phyloP scores from a whole-genome alignment of 208 protist genomes.

The Leishmania tropica region DNA sequence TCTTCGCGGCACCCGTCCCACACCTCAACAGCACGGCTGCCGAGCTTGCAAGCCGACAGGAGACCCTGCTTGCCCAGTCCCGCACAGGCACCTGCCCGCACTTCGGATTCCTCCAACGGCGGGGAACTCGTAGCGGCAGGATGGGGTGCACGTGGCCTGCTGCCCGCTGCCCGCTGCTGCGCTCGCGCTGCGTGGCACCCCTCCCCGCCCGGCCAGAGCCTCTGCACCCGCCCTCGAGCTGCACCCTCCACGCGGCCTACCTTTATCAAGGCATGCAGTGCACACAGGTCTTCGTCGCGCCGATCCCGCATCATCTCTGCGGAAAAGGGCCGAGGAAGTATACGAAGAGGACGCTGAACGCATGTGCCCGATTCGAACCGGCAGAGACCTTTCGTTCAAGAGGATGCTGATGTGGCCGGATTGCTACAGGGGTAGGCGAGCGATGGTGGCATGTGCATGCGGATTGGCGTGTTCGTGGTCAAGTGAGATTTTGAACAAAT shows the following conservation, averaged over 20 bases:
- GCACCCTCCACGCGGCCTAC: background rate
- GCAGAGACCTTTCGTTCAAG: background rate
- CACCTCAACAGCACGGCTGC: too few species aligned
- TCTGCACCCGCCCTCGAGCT: background rate
- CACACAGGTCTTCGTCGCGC: background rate
- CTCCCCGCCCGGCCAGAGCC: background rate
- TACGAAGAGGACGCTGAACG: background rate
- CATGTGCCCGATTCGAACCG: background rate
- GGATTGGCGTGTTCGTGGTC: background rate
- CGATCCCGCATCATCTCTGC: background rate
- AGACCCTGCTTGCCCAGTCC: too few species aligned
- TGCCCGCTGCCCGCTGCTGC: too few species aligned
- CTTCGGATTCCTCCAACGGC: too few species aligned
- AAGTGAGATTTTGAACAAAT: background rate
- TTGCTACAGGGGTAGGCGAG: background rate
- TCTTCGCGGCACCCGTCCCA: too few species aligned
- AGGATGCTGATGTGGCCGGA: background rate
- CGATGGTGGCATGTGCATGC: background rate
- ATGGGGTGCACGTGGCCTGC: too few species aligned
- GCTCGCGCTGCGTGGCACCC: background rate
- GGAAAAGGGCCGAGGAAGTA: background rate
- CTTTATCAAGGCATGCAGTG: background rate
- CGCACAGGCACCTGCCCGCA: too few species aligned
- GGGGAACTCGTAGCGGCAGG: too few species aligned
- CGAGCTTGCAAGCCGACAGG: too few species aligned